Conservation (phyloP, 73 alveolate genomes). For the Symbiodinium pilosum region DNA sequence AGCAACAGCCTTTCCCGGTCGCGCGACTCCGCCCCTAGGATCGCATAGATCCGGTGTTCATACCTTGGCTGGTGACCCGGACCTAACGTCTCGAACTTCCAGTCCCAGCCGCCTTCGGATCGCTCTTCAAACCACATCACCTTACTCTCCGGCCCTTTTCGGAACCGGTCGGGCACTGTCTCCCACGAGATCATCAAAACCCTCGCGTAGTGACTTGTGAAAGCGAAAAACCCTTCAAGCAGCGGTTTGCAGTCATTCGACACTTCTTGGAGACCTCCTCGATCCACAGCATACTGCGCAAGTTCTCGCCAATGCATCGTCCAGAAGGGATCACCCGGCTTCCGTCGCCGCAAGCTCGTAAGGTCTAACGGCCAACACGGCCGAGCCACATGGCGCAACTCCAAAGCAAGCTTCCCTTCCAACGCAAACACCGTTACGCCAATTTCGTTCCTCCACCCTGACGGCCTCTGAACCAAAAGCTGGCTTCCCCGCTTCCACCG, state of each 20-base stretch:
- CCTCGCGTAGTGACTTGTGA: background rate
- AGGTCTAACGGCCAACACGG: background rate
- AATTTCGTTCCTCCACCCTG: background rate
- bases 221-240: background rate
- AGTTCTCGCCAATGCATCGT: background rate
- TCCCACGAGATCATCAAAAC: background rate
- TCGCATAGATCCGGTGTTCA: background rate
- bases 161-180: background rate
- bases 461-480: background rate
- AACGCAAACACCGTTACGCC: background rate
- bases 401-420: background rate
- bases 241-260: background rate
- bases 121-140: background rate
- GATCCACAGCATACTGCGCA: background rate
- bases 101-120: background rate
- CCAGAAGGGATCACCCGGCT: background rate
- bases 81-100: background rate
- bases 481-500: background rate
- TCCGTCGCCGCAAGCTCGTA: background rate
- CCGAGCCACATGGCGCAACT: background rate
- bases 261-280: background rate
- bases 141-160: background rate
- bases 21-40: slow-evolving; percentile 5
- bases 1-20: slow-evolving; percentile 11
- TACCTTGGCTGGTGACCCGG: background rate